phyloP scores from a whole-genome alignment of 768 basidiomycete species.

The Cyclocybe aegerita region DNA sequence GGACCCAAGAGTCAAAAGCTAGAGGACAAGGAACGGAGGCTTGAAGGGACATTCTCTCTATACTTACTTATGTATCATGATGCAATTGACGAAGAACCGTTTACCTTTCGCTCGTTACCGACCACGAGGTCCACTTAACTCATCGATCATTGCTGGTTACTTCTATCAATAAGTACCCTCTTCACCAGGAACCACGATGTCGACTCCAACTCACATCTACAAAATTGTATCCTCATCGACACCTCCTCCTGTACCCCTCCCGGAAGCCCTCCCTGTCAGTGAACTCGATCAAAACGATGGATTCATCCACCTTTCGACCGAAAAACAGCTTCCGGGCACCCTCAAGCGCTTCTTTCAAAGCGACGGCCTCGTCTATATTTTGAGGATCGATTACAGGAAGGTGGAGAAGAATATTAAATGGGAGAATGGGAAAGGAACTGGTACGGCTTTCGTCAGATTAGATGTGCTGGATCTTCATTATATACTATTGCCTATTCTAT shows the following conservation, averaged over 20 bases:
- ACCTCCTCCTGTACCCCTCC: conserved; percentile 40
- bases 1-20: conserved; percentile 1
- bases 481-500: too few species aligned
- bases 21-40: too few species aligned
- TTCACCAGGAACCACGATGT: conserved; percentile 12
- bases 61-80: too few species aligned
- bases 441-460: conserved; percentile 9
- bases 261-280: conserved; percentile 48
- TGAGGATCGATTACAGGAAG: conserved; percentile 40
- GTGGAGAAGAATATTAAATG: conserved; percentile 44
- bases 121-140: too few species aligned
- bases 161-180: background rate
- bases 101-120: background rate
- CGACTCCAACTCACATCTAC: conserved; percentile 54
- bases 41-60: too few species aligned
- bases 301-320: conserved; percentile 58
- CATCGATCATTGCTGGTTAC: background rate
- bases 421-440: conserved; percentile 43
- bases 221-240: conserved; percentile 51
- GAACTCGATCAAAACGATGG: conserved; percentile 43
- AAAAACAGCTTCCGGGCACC: conserved; percentile 47
- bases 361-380: conserved; percentile 37
- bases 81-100: too few species aligned
- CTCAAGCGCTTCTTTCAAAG: conserved; percentile 44
- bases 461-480: background rate